These are phyloP conservation scores for Biscutella laevigata DNA, from an alignment of 441 rosid species.

Conservation along the genomic window DNA sequence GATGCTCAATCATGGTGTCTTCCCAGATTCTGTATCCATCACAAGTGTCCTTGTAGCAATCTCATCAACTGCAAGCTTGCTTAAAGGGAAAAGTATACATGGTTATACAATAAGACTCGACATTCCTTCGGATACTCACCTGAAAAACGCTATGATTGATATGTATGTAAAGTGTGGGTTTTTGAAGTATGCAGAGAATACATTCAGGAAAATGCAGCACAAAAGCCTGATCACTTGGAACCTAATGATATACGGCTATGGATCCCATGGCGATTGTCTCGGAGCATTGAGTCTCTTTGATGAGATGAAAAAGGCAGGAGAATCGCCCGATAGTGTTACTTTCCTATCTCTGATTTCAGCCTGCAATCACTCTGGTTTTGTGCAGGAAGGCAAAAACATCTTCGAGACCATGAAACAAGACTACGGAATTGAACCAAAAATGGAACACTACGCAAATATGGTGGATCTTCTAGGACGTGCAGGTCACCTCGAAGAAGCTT, in stretches of 20 bases:
- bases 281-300: slow-evolving; percentile 43
- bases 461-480: slow-evolving; percentile 78
- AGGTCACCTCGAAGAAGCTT: slow-evolving; percentile 52
- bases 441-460: slow-evolving; percentile 60
- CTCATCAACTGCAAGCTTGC: slow-evolving; percentile 51
- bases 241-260: slow-evolving; percentile 65
- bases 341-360: slow-evolving; percentile 62
- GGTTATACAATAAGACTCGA: slow-evolving; percentile 44
- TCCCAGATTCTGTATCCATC: slow-evolving; percentile 53
- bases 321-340: slow-evolving; percentile 53
- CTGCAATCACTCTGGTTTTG: slow-evolving; percentile 72
- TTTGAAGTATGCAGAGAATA: slow-evolving; percentile 37
- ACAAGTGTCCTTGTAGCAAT: slow-evolving; percentile 60
- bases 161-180: slow-evolving; percentile 73
- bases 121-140: slow-evolving; percentile 39
- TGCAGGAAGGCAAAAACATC: slow-evolving; percentile 45
- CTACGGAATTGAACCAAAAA: slow-evolving; percentile 41
- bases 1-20: slow-evolving; percentile 31
- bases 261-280: slow-evolving; percentile 53
- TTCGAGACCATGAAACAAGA: slow-evolving; percentile 45
- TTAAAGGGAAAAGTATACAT: slow-evolving; percentile 56
- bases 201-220: slow-evolving; percentile 38
- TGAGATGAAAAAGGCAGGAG: slow-evolving; percentile 46
- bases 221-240: slow-evolving; percentile 66
- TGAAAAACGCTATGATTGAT: slow-evolving; percentile 63